Conservation (phyloP, 2,329 filamentous ascomycete genomes). For the Penicillium polonicum region DNA sequence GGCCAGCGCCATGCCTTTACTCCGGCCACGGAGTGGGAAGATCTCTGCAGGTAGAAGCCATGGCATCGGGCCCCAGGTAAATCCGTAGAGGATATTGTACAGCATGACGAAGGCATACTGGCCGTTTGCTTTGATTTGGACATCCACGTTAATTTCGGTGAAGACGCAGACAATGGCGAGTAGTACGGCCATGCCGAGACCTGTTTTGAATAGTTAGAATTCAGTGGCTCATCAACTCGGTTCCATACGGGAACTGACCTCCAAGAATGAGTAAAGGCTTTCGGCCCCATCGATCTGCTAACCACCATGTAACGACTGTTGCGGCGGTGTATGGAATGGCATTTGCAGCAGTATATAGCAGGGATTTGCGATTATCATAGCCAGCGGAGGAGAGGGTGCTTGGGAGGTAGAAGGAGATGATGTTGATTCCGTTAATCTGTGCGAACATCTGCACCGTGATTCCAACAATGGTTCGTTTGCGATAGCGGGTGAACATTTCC, state of each 20-base stretch:
- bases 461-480: constrained; percentile 44
- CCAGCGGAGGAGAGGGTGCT: constrained; percentile 38
- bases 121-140: constrained; percentile 36
- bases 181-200: constrained; percentile 35
- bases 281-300: constrained; percentile 44
- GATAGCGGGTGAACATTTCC: constrained; percentile 47
- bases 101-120: constrained; percentile 43
- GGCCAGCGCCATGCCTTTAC: constrained; percentile 43
- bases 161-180: constrained; percentile 42
- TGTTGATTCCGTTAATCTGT: constrained; percentile 45
- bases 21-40: constrained; percentile 38
- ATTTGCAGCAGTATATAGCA: constrained; percentile 44
- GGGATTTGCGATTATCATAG: constrained; percentile 38
- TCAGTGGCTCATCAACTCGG: neutral
- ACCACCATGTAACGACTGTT: constrained; percentile 41
- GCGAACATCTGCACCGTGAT: constrained; percentile 45
- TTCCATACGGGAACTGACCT: constrained; percentile 8
- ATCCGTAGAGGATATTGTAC: constrained; percentile 41
- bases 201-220: constrained; percentile 10
- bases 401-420: constrained; percentile 46
- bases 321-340: constrained; percentile 43
- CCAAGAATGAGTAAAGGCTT: constrained; percentile 35
- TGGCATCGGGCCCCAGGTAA: constrained; percentile 43
- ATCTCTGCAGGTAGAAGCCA: constrained; percentile 37
- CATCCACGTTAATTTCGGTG: constrained; percentile 30